Base-by-base conservation (phyloP, 768 basidiomycete genomes). In the Auricularia heimuer region DNA sequence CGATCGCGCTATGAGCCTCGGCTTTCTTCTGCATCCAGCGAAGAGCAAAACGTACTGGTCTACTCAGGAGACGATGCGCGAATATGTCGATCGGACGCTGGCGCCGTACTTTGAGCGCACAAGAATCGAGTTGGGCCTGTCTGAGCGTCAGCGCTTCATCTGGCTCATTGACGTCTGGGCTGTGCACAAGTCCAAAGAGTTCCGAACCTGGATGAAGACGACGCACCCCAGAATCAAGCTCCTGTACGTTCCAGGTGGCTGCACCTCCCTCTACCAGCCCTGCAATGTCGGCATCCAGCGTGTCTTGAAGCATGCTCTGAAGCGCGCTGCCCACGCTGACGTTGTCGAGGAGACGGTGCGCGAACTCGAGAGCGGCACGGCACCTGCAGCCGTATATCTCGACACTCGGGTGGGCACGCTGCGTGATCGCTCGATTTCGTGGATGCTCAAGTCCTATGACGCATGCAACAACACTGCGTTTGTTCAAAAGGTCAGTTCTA, bases 141-240 rank as follows among this genome's bases (percentile, higher is more conserved):
- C 47, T 4, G 21, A 18, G 36, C 33, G 44, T 45, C 74, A 73
- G 56, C 67, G 64, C 12, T 42, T 60, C 0, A 69, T 76, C 21
- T 45, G 74, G 4, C 66, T 65, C 36, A 66, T 75, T 8, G 71
- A 76, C 56, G 65, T 66, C 74, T 69, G n/a, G 76, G 73, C 75
- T 0, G 78, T 79, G 14, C 79, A 80, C 63, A 66, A 73, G 0
- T 75, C 74, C 4, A 24, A 64, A 4, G 73, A 73, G n/a, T 80
- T 80, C 64, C 66, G 72, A 2, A 21, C 3, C 1, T 79, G 75
- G 76, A 72, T 80, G 70, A 66, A 66, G 44, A 60, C 62, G 12
- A 69, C 67, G 0, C 74, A 77, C 61, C 73, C 74, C 10, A 70
- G 62, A 10, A 75, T 77, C 44, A 72, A 75, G 34, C 3, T 78